Base-by-base conservation (phyloP, 2,329 filamentous ascomycete genomes). In the Dendryphion nanum region DNA sequence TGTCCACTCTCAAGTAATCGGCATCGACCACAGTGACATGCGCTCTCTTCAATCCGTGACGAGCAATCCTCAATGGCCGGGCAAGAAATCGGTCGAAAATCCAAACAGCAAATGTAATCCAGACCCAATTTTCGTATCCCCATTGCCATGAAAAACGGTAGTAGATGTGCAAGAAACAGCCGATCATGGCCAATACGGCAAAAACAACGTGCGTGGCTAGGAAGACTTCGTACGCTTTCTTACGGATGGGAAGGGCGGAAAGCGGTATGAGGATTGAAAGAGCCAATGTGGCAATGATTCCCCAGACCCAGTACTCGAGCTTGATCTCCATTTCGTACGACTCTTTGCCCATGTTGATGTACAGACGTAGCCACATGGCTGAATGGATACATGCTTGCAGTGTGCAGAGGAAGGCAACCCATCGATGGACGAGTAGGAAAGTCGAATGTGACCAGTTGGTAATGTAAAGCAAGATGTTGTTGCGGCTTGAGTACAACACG, bases 371-470 rank as follows among this genome's bases (percentile, higher is more conserved):
- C 23, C 61, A 66, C 13, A 73, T 50, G n/a, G 71, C 53, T 1
- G 67, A 69, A 53, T 79, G 76, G 0, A 78, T 31, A 6, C 69
- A 51, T 1, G 68, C 71, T 32, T 79, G 66, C 0, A 76, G 30
- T 1, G 67, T 66, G 18, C 62, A 68, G 6, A 78, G 58, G 16
- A 65, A 55, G 1, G 73, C 48, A 20, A 51, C 26, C 48, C 48
- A 51, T 6, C 45, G 41, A 43, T 78, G 75, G 0, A 77, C 55
- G 0, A 77, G 51, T 3, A 77, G 43, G 37, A 66, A 77, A 0
- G 75, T 77, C 0, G 67, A 66, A 43, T 74, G 69, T 1, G 62
- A 68, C 73, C 74, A 77, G 45, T 72, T 65, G 5, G 75, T 76
- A 2, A 75, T 23, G 55, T 65, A 71, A 0, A 76, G 61, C 0